Conservation (phyloP, 176 grass and related monocot species). For the Neostapfia colusana region DNA sequence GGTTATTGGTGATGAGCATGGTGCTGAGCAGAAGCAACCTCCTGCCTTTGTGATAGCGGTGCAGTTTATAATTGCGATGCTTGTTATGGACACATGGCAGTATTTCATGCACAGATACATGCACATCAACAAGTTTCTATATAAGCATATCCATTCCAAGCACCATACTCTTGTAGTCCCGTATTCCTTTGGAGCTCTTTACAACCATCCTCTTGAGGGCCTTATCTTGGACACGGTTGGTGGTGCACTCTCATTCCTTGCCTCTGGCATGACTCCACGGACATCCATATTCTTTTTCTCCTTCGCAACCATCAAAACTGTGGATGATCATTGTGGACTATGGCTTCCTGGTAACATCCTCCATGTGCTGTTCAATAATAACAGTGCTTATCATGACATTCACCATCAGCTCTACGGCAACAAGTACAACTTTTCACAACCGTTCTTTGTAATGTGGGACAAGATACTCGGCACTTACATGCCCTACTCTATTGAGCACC, state of each 20-base stretch:
- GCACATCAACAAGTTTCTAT: conserved; percentile 79
- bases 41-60: conserved; percentile 43
- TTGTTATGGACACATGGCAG: conserved; percentile 92
- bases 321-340: conserved; percentile 82
- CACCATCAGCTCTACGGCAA: conserved; percentile 76
- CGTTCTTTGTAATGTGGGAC: conserved; percentile 79
- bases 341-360: conserved; percentile 80
- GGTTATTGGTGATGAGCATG: conserved; percentile 70
- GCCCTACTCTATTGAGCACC: conserved; percentile 55
- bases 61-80: conserved; percentile 66
- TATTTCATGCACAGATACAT: conserved; percentile 95
- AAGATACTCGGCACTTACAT: conserved; percentile 77
- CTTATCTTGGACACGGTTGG: conserved; percentile 78
- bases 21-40: conserved; percentile 48
- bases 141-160: conserved; percentile 86
- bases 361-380: conserved; percentile 66
- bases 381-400: conserved; percentile 81
- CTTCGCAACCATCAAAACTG: conserved; percentile 78
- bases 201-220: conserved; percentile 90
- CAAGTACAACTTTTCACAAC: conserved; percentile 91
- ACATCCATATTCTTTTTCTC: conserved; percentile 84
- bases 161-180: conserved; percentile 80
- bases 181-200: conserved; percentile 80
- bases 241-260: conserved; percentile 73
- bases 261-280: conserved; percentile 74